A percentile compares a stretch with the other conserved stretches of the same genome.
Evolutionary conservation across 2,329 filamentous ascomycete genomes (phyloP).

Genomic region (Xylaria digitata): DNA sequence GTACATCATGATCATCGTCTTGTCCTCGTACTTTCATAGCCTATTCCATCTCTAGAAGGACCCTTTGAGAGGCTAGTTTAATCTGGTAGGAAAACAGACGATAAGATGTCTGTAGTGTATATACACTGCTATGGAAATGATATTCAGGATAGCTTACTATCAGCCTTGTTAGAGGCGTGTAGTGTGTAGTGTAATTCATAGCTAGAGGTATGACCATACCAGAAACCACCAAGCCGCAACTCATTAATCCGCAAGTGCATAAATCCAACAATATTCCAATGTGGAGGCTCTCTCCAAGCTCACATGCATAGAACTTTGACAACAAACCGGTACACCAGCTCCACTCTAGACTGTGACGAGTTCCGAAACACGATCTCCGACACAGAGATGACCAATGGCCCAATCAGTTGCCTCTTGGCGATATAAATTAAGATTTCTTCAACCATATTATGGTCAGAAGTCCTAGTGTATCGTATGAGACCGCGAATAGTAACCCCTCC

Average conservation of each 20-base stretch:
- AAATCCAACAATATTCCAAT: neutral
- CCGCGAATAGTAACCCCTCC: neutral
- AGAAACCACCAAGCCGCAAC: neutral
- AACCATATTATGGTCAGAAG: neutral
- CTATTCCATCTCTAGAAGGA: slow-evolving; percentile 13
- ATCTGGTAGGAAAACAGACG: neutral
- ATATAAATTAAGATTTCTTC: neutral
- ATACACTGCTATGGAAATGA: neutral
- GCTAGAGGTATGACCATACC: too few relatives aligned
- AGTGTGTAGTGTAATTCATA: too few relatives aligned
- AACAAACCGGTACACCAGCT: neutral
- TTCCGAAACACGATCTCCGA: slow-evolving; percentile 30
- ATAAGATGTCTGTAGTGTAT: neutral
- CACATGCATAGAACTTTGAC: neutral
- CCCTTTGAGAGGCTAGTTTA: neutral
- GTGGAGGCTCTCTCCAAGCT: neutral
- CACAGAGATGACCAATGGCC: slow-evolving; percentile 14
- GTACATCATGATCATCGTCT: slow-evolving; percentile 13
- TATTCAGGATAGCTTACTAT: neutral
- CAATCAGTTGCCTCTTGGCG: slow-evolving; percentile 25
- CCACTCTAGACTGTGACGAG: neutral
- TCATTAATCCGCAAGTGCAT: slow-evolving; percentile 3
- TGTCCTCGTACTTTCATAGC: neutral
- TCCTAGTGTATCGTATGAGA: neutral
- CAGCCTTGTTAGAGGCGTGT: neutral